Percentiles rank a stretch among this genome's conserved stretches.
phyloP scores from a whole-genome alignment of 2,329 filamentous ascomycete species.

The Aspergillus flavus region DNA sequence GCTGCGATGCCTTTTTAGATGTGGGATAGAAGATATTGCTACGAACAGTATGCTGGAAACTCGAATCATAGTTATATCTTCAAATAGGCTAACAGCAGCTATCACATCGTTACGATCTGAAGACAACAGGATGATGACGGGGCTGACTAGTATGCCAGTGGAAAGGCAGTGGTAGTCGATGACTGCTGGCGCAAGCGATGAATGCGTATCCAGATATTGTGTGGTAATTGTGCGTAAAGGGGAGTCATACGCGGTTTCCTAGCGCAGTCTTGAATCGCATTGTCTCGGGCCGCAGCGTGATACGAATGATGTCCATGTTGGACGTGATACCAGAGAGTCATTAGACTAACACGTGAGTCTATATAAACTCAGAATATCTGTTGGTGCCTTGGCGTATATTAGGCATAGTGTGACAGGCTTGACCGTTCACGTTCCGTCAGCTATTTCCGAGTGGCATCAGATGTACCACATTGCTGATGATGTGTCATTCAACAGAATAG shows the following conservation, averaged over 20 bases:
- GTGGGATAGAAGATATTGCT: neutral
- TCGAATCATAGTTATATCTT: neutral
- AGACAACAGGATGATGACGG: neutral
- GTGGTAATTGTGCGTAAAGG: too few relatives aligned
- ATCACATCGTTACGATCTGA: constrained; percentile 4
- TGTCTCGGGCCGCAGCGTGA: neutral
- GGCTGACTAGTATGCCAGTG: too few relatives aligned
- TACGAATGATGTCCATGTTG: neutral
- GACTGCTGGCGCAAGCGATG: too few relatives aligned
- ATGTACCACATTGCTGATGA: neutral
- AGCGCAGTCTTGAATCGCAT: too few relatives aligned
- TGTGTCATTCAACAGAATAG: neutral
- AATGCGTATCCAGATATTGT: too few relatives aligned
- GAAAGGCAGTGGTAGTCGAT: too few relatives aligned
- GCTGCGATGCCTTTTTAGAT: neutral
- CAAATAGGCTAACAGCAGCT: neutral
- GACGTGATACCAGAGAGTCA: neutral
- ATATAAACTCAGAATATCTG: neutral
- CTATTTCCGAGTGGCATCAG: neutral
- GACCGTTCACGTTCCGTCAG: neutral
- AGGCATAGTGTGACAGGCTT: neutral
- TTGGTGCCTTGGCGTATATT: neutral
- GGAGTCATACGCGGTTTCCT: too few relatives aligned
- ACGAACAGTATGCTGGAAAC: neutral
- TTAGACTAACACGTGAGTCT: neutral